Conservation (phyloP, 192 early-diverging fungal species). For the Rhizophagus sp. region DNA sequence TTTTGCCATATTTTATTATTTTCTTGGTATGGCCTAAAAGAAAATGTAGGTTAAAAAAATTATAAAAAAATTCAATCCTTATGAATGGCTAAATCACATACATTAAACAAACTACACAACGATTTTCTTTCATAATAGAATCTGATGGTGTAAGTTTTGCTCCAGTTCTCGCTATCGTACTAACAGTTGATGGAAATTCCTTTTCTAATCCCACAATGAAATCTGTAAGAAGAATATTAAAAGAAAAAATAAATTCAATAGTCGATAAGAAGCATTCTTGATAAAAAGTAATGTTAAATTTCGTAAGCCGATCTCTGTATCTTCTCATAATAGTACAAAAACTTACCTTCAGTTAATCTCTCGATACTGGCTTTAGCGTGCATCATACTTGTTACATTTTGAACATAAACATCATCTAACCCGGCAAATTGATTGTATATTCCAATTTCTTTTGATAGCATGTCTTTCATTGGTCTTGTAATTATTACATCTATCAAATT, state of each 20-base stretch:
- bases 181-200: slow-evolving; percentile 83
- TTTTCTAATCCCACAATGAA: slow-evolving; percentile 80
- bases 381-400: slow-evolving; percentile 57
- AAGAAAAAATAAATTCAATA: neutral
- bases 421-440: slow-evolving; percentile 61
- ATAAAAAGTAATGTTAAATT: too few species aligned
- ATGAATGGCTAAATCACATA: slow-evolving; percentile 38
- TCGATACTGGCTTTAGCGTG: slow-evolving; percentile 58
- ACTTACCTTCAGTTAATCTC: slow-evolving; percentile 60
- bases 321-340: neutral
- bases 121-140: slow-evolving; percentile 43
- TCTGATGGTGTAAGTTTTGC: slow-evolving; percentile 67
- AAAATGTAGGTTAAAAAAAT: neutral
- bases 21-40: slow-evolving; percentile 47
- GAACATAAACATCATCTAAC: slow-evolving; percentile 43
- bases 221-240: slow-evolving; percentile 38
- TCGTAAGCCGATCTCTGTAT: too few species aligned
- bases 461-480: slow-evolving; percentile 80
- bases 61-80: neutral
- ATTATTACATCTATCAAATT: slow-evolving; percentile 47
- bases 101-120: slow-evolving; percentile 70
- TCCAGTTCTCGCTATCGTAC: slow-evolving; percentile 80
- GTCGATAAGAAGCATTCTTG: too few species aligned
- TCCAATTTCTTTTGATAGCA: slow-evolving; percentile 75
- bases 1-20: slow-evolving; percentile 51